A percentile compares a stretch with the other conserved stretches of the same genome.
Evolutionary conservation across 1,284 basidiomycete species (phyloP).

Genomic region (Tylopilus orsonianus): DNA sequence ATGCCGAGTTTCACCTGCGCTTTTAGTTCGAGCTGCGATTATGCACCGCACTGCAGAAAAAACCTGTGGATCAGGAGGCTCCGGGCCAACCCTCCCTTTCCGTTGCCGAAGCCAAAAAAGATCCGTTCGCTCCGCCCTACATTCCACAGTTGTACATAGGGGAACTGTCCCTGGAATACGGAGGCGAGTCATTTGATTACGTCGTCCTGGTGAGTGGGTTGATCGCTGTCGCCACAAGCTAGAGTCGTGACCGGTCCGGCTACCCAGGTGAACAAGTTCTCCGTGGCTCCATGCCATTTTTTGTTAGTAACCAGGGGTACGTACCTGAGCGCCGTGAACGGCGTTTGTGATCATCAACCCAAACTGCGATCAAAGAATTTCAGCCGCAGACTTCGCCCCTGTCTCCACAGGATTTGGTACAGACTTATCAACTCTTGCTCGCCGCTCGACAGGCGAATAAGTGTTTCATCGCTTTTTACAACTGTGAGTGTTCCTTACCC

Average conservation of each 20-base stretch:
- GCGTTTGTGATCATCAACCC: slow-evolving; percentile 1
- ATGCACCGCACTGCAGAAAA: slow-evolving; percentile 80
- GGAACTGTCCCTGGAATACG: slow-evolving; percentile 55
- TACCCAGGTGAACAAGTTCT: slow-evolving; percentile 77
- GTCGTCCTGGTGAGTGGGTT: slow-evolving; percentile 64
- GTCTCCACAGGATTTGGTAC: slow-evolving; percentile 73
- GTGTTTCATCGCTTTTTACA: slow-evolving; percentile 80
- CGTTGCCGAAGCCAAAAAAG: slow-evolving; percentile 41
- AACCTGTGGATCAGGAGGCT: slow-evolving; percentile 55
- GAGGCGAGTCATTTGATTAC: slow-evolving; percentile 63
- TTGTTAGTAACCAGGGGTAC: slow-evolving; percentile 77
- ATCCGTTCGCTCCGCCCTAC: slow-evolving; percentile 85
- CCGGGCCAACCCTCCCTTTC: slow-evolving; percentile 31
- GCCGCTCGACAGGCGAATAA: slow-evolving; percentile 63
- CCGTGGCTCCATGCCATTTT: slow-evolving; percentile 81
- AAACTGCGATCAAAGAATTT: slow-evolving; percentile 49
- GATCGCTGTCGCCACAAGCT: neutral
- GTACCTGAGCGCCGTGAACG: slow-evolving; percentile 8
- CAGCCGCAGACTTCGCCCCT: slow-evolving; percentile 76
- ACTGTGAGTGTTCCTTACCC: slow-evolving; percentile 50
- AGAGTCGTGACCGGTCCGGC: neutral
- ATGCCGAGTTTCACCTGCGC: neutral
- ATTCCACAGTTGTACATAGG: slow-evolving; percentile 71
- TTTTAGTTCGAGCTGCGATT: slow-evolving; percentile 76
- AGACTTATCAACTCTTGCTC: slow-evolving; percentile 66